Evolutionary conservation across 2,329 filamentous ascomycete genomes (phyloP).

Genomic region (Neophaeococcomyces aloes): DNA sequence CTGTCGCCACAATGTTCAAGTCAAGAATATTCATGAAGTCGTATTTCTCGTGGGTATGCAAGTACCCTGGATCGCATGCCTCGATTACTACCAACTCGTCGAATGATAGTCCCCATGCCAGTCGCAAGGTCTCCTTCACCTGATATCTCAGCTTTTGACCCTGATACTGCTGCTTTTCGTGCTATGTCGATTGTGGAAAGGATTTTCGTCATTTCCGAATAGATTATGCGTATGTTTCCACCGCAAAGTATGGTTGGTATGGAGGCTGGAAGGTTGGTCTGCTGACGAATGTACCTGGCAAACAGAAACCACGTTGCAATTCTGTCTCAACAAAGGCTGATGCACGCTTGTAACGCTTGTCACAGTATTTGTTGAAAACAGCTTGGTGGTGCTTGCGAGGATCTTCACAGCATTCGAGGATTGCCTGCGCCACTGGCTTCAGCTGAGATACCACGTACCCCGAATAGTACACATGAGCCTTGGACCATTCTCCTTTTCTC

Average conservation of each 20-base stretch:
- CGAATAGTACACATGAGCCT: constrained; percentile 80
- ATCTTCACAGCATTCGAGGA: constrained; percentile 78
- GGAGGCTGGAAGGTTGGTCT: constrained; percentile 10
- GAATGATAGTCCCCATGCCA: too few species aligned
- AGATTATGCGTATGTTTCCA: constrained; percentile 12
- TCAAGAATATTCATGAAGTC: too few species aligned
- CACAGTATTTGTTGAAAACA: constrained; percentile 84
- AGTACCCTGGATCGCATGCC: too few species aligned
- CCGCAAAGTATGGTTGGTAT: constrained; percentile 17
- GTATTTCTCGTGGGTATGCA: too few species aligned
- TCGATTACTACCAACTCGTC: too few species aligned
- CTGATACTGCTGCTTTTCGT: too few species aligned
- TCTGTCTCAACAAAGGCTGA: constrained; percentile 70
- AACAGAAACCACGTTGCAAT: constrained; percentile 50
- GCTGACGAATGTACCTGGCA: constrained; percentile 30
- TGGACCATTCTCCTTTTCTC: constrained; percentile 81
- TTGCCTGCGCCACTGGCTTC: constrained; percentile 61
- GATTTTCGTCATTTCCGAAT: too few species aligned
- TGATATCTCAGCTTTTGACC: too few species aligned
- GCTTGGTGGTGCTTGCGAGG: constrained; percentile 72
- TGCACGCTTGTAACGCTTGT: constrained; percentile 76
- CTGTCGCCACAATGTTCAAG: too few species aligned
- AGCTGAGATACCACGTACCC: constrained; percentile 84
- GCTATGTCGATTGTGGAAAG: too few species aligned
- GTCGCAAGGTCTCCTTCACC: too few species aligned